Evolutionary conservation across 2,329 filamentous ascomycete species (phyloP).

Genomic region (Dichotomopilus funicola): DNA sequence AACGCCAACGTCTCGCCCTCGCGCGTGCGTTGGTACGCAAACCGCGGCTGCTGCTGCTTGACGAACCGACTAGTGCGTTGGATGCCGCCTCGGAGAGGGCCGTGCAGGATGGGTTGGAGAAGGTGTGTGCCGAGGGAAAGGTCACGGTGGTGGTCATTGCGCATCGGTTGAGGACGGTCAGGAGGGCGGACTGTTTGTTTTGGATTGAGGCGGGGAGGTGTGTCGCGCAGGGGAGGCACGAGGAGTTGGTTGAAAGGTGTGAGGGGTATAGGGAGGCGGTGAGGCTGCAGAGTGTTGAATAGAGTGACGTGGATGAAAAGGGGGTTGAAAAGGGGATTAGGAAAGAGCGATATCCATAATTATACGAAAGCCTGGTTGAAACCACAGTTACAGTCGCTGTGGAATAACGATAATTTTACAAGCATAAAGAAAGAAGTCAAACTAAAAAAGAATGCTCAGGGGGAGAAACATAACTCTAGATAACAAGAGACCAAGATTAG

Average conservation of each 20-base stretch:
- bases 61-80: slow-evolving; percentile 72
- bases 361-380: too few species aligned
- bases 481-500: too few species aligned
- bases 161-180: slow-evolving; percentile 82
- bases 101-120: slow-evolving; percentile 71
- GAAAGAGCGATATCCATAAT: too few species aligned
- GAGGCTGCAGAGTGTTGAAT: too few species aligned
- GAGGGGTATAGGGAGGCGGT: slow-evolving; percentile 19
- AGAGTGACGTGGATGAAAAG: too few species aligned
- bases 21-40: slow-evolving; percentile 84
- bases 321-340: too few species aligned
- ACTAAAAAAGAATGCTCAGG: too few species aligned
- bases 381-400: too few species aligned
- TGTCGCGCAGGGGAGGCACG: slow-evolving; percentile 75
- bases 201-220: slow-evolving; percentile 87
- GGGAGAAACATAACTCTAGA: too few species aligned
- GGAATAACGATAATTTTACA: too few species aligned
- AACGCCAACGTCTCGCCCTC: slow-evolving; percentile 91
- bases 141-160: slow-evolving; percentile 88
- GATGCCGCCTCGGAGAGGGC: slow-evolving; percentile 71
- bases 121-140: slow-evolving; percentile 60
- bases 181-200: slow-evolving; percentile 89
- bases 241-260: slow-evolving; percentile 50
- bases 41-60: slow-evolving; percentile 74
- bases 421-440: too few species aligned